These are phyloP conservation scores for Marasmius sp. DNA, from an alignment of 1,284 basidiomycete species.

Conservation along the genomic window DNA sequence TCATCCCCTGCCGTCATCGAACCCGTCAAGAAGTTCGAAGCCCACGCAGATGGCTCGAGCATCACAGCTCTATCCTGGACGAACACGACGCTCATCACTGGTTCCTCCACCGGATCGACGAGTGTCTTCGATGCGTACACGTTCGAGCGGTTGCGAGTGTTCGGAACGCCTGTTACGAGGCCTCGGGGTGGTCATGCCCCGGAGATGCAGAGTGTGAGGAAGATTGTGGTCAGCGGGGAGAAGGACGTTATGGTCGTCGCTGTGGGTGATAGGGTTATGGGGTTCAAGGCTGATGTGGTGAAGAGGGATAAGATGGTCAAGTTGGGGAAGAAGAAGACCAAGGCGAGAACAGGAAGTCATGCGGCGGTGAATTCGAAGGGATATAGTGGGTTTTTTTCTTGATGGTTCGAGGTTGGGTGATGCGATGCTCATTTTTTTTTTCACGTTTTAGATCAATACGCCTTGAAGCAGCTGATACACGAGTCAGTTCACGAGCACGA, in stretches of 20 bases:
- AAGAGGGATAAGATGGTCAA: slow-evolving; percentile 31
- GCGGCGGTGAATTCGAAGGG: slow-evolving; percentile 39
- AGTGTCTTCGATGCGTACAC: slow-evolving; percentile 70
- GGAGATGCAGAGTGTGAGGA: slow-evolving; percentile 44
- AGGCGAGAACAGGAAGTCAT: slow-evolving; percentile 14
- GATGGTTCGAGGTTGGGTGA: not conserved
- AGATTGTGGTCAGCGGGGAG: slow-evolving; percentile 59
- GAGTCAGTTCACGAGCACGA: slow-evolving; percentile 58
- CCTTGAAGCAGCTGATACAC: slow-evolving; percentile 63
- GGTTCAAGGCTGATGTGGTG: slow-evolving; percentile 65
- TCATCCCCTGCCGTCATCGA: slow-evolving; percentile 16
- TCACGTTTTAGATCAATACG: slow-evolving; percentile 64
- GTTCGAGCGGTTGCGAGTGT: slow-evolving; percentile 52
- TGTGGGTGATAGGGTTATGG: slow-evolving; percentile 64
- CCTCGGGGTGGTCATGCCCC: slow-evolving; percentile 19
- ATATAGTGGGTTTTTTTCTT: slow-evolving; percentile 45
- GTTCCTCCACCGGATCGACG: slow-evolving; percentile 63
- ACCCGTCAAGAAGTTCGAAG: slow-evolving; percentile 53
- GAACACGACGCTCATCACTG: slow-evolving; percentile 56
- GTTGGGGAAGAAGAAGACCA: slow-evolving; percentile 32
- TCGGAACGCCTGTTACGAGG: slow-evolving; percentile 47
- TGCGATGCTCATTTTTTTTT: slow-evolving; percentile 21
- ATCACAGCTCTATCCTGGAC: slow-evolving; percentile 68
- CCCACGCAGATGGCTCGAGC: slow-evolving; percentile 52
- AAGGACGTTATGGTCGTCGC: slow-evolving; percentile 63